Base-by-base conservation (phyloP, 192 early-diverging fungal genomes). In the Umbelopsis isabellina region DNA sequence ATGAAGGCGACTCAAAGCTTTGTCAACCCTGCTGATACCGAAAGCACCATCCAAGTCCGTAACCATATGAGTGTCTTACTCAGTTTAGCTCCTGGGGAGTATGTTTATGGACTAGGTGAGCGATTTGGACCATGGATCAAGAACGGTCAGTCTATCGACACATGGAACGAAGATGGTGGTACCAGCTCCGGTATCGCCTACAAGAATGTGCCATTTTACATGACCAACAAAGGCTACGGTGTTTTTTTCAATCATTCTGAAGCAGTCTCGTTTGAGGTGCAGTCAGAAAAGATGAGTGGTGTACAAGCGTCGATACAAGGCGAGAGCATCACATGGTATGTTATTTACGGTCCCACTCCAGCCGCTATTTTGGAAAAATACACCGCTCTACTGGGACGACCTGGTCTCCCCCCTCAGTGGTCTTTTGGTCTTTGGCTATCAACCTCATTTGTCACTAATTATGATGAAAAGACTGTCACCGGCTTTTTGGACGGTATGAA, bases 391-490 rank as follows among this genome's bases (percentile, higher is more conserved):
- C 41, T 48, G 2, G 65, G 65, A 6, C n/a, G 46, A 20, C 65
- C 65, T 22, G 65, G 45, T 7, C n/a, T 66, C 21, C 65, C 65
- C 21, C 65, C 65, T 46, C 45, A 46, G 45, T 66, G 65, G 65
- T 22, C 65, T 25, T 66, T 66, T 15, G 65, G 65, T 48, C 65
- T 66, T 25, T 66, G 65, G 65, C 25, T 66, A 2, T 47, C 65
- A 18, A 66, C 65, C 21, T 66, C 65, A 4, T 66, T 66, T 10
- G 45, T 66, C 21, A 70, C 68, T 6, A 22, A 48, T 5, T 70
- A 70, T 46, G 68, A 70, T n/a, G 68, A 70, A 51, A 70, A 70
- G 68, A 70, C 68, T 22, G 68, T 70, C 37, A 58, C 68, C 2
- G 21, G 21, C 20, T 70, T 50, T 41, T 15, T 70, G 10, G 68